Percentiles rank a stretch among this genome's conserved stretches.
Evolutionary conservation across 768 basidiomycete species (phyloP).

Genomic region (Botryobasidium botryosum): DNA sequence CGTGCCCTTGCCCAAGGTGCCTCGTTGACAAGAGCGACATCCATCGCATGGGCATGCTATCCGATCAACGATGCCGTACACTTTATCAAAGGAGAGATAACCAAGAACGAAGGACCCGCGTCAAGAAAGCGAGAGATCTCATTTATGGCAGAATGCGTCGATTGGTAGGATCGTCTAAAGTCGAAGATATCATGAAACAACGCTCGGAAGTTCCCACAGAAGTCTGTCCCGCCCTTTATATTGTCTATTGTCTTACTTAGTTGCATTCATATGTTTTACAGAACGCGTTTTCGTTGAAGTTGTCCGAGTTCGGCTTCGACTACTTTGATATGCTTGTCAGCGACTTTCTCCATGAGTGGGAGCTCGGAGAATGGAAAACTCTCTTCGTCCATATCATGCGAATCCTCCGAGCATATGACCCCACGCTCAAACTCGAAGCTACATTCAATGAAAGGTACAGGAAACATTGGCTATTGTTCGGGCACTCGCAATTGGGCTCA

Average conservation of each 20-base stretch:
- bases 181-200: neutral
- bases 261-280: conserved; percentile 10
- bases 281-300: conserved; percentile 20
- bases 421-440: neutral
- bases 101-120: neutral
- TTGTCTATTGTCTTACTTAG: neutral
- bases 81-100: too few relatives aligned
- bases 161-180: neutral
- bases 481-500: neutral
- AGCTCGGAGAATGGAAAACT: conserved; percentile 25
- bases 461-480: neutral
- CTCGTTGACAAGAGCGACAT: conserved; percentile 18
- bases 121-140: conserved; percentile 2
- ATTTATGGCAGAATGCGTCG: conserved; percentile 2
- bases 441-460: neutral
- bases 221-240: conserved; percentile 3
- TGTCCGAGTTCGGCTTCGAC: conserved; percentile 16
- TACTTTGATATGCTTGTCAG: conserved; percentile 17
- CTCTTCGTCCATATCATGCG: conserved; percentile 24
- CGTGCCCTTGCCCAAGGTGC: conserved; percentile 27
- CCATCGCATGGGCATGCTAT: conserved; percentile 18
- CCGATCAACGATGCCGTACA: too few relatives aligned
- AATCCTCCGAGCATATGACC: neutral
- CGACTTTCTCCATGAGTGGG: conserved; percentile 28
- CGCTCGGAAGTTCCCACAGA: conserved; percentile 6